Conservation (phyloP, 176 grass and related monocot species). For the Aegilops sharonensis region DNA sequence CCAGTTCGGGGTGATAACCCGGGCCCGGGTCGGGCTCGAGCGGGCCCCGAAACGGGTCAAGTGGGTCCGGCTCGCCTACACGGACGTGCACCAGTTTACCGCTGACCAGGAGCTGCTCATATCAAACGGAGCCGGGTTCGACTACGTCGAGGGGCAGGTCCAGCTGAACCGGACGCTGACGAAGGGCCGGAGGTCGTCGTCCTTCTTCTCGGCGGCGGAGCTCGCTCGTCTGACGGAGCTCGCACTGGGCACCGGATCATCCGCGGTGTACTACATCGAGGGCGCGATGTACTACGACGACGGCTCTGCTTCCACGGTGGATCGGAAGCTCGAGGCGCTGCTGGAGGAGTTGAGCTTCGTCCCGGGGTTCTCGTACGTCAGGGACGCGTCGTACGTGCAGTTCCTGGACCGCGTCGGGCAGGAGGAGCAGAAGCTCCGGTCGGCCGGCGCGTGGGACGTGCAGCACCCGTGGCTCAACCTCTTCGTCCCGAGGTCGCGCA, state of each 20-base stretch:
- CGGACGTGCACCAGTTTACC: constrained; percentile 23
- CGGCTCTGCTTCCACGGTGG: neutral
- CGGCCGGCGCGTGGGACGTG: constrained; percentile 25
- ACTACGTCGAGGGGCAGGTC: constrained; percentile 52
- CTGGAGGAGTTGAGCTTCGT: constrained; percentile 36
- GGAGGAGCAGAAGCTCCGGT: constrained; percentile 26
- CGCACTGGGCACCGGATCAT: neutral
- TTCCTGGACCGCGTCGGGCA: constrained; percentile 40
- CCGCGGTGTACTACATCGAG: constrained; percentile 45
- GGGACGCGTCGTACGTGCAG: constrained; percentile 18
- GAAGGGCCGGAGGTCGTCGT: constrained; percentile 37
- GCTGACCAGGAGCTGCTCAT: constrained; percentile 43
- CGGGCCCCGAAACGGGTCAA: constrained; percentile 26
- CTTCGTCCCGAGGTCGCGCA: constrained; percentile 44
- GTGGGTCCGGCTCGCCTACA: constrained; percentile 48
- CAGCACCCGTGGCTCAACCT: constrained; percentile 64
- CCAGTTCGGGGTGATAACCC: constrained; percentile 55
- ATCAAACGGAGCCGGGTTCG: constrained; percentile 9
- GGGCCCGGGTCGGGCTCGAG: constrained; percentile 39
- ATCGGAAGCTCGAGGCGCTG: constrained; percentile 24
- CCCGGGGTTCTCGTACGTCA: constrained; percentile 25
- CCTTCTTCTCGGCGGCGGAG: constrained; percentile 38
- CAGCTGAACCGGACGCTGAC: constrained; percentile 30
- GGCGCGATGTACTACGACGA: constrained; percentile 43
- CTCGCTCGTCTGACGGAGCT: constrained; percentile 34